Percentiles rank a stretch among this genome's conserved stretches.
Evolutionary conservation across 2,329 filamentous ascomycete genomes (phyloP).

Genomic region (Cadophora gregata): DNA sequence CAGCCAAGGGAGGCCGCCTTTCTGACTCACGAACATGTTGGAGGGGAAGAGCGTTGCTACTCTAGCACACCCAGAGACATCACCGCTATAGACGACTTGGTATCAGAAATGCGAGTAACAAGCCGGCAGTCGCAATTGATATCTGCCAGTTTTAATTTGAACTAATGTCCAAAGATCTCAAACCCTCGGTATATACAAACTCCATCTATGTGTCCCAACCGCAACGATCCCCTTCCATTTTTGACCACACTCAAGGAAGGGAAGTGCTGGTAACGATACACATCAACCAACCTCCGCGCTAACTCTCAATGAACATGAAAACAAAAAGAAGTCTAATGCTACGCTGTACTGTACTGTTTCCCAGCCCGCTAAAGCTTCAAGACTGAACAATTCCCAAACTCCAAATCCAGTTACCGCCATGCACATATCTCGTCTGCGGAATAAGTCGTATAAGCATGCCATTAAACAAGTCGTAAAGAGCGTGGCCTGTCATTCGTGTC

Average conservation of each 20-base stretch:
- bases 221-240: conserved; percentile 15
- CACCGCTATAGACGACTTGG: too few relatives aligned
- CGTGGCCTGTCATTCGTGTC: background rate
- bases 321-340: conserved; percentile 5
- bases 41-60: too few relatives aligned
- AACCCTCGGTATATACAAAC: conserved; percentile 9
- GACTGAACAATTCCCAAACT: background rate
- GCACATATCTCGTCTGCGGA: conserved; percentile 6
- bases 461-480: conserved; percentile 6
- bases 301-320: background rate
- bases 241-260: background rate
- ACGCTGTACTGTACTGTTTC: conserved; percentile 9
- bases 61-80: too few relatives aligned
- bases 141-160: too few relatives aligned
- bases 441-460: too few relatives aligned
- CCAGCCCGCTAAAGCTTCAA: background rate
- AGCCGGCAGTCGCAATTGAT: too few relatives aligned
- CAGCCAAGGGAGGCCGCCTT: background rate
- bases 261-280: conserved; percentile 31
- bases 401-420: background rate
- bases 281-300: background rate
- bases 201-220: conserved; percentile 17
- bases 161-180: background rate
- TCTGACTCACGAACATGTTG: conserved; percentile 18
- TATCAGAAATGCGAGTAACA: too few relatives aligned